These are phyloP conservation scores for Citrus glauca DNA, from an alignment of 345 rosid genomes.

Conservation along the genomic window DNA sequence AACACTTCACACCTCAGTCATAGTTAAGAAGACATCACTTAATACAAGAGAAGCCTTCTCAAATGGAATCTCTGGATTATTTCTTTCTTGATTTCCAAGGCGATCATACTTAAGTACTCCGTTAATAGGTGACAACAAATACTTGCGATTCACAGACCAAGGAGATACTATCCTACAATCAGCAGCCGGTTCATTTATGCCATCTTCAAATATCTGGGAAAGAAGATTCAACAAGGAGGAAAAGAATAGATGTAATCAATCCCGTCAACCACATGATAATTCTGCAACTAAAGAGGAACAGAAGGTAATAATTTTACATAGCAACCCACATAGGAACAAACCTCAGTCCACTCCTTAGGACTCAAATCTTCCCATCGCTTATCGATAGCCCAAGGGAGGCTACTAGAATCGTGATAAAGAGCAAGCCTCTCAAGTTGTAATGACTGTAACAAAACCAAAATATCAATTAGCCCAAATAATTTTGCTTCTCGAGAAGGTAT, in stretches of 20 bases:
- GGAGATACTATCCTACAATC: conserved; percentile 43
- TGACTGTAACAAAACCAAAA: conserved; percentile 52
- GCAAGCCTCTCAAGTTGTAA: conserved; percentile 95
- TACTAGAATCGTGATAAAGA: conserved; percentile 83
- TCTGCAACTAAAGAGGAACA: neutral
- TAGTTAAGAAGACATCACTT: conserved; percentile 74
- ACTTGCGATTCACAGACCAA: conserved; percentile 75
- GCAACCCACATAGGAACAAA: conserved; percentile 29
- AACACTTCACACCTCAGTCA: conserved; percentile 64
- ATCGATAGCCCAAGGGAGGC: conserved; percentile 74
- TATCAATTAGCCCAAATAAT: conserved; percentile 22
- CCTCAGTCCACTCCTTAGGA: conserved; percentile 95
- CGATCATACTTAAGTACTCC: conserved; percentile 93
- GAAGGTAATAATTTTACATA: conserved; percentile 2
- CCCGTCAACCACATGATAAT: neutral
- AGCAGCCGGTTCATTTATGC: conserved; percentile 63
- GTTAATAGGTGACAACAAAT: conserved; percentile 85
- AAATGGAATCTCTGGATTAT: conserved; percentile 84
- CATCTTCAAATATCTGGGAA: conserved; percentile 91
- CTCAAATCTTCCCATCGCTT: conserved; percentile 90
- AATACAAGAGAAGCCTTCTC: conserved; percentile 86
- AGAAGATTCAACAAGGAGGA: conserved; percentile 1
- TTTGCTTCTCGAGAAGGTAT: conserved; percentile 11
- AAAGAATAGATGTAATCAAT: neutral
- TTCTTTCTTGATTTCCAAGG: conserved; percentile 92